Base-by-base conservation (phyloP, 306 rosid species). In the Ceratonia siliqua region DNA sequence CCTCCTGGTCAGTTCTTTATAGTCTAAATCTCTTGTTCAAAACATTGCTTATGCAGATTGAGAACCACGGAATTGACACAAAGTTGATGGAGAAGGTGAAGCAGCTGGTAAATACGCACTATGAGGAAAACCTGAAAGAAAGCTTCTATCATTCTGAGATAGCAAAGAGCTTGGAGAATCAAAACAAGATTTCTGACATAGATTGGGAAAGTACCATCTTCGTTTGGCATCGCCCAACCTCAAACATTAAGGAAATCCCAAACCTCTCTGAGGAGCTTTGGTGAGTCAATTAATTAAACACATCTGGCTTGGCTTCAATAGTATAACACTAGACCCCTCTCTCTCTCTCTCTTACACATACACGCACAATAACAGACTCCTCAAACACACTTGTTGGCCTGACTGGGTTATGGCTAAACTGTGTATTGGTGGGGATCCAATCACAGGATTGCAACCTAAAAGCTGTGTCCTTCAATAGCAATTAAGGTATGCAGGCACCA, bases 161-260 rank as follows among this genome's bases (percentile, higher is more conserved):
- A 28, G 97, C 89, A 15, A 87, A 86, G 73, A 76, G 75, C 63
- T 65, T 87, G 65, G 82, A 78, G 75, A 49, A 80, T 71, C 73
- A 82, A 58, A 67, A 66, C 9, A 45, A 61, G 48, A 54, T 78
- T 41, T 49, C 85, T 39, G 87, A 86, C 45, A 25, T 62, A 28
- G 97, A 93, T 75, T 93, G 98, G 98, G 97, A 93, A 83, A 83
- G 85, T 77, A 59, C 86, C 50, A 89, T 93, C 74, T 93, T 93
- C 92, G 84, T 93, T 55, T 83, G 88, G 87, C 98, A 93, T 69
- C 90, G 79, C 32, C 98, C 98, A 20, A 69, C 59, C 15, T 87
- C 97, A 5, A 91, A 91, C 83, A 82, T 89, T 57, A 82, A 82
- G 21, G 42, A 83, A 48, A 73, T 89, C 41, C 45, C 85, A 14